Evolutionary conservation across 805 yeast species (phyloP), one percentile per base, ranked within the genome.

Genomic region (Saturnispora besseyi): DNA sequence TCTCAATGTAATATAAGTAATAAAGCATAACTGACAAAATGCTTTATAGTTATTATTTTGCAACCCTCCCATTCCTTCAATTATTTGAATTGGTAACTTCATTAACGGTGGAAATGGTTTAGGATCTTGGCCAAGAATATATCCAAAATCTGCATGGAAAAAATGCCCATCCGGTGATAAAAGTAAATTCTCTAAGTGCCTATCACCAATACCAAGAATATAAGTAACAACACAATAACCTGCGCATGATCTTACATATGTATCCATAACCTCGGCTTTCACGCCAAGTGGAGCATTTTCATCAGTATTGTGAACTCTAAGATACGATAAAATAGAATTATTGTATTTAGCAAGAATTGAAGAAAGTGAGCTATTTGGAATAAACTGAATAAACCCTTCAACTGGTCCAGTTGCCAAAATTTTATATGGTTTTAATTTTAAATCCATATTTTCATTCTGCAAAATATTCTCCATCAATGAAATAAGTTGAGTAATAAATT

Each of bases 81-180:
- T 86, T 15, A 93, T 84, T 66, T 93, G 99, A 40, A 93, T 93
- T 0, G 99, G 99, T 36, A 93, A 70, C 62, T 93, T 93, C 97
- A 93, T 93, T 68, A 91, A 74, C 1, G 99, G 99, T 12, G 99
- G 98, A 68, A 93, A 93, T 12, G 98, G 98, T 64, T 93, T 93
- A 2, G 99, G 99, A 64, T 93, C 99, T 48, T 90, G 82, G 0
- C 99, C 99, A 49, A 93, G 70, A 45, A 93, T 91, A 61, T 93
- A 93, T 1, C 99, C 99, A 65, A 87, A 93, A 67, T 93, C 99
- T 1, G 96, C 97, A 67, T 93, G 99, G 78, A 95, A 91, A 63
- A 93, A 93, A 58, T 81, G 87, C 2, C 95, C 83, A 75, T 91
- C 84, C 54, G 70, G 54, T 81, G 88, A 46, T 82, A 85, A 36